These are phyloP conservation scores for Ceriops decandra DNA, from an alignment of 345 rosid species.

Conservation along the genomic window DNA sequence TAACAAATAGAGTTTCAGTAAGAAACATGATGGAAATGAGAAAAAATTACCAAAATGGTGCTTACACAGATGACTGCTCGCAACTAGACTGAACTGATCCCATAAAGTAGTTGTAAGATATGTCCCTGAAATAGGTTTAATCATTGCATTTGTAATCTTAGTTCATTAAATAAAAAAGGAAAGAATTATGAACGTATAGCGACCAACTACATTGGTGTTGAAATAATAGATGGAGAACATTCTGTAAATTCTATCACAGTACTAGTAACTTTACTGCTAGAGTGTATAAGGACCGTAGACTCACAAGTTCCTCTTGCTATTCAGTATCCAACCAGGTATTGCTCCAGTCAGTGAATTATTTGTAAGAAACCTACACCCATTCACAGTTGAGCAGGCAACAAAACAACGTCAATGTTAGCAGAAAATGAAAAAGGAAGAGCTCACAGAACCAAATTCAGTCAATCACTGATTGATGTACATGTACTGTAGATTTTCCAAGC, in stretches of 20 bases:
- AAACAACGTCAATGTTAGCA: neutral
- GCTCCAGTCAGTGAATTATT: constrained; percentile 71
- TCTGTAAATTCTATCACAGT: neutral
- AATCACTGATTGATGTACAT: constrained; percentile 39
- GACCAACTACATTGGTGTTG: neutral
- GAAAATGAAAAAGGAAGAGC: neutral
- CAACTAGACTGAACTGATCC: constrained; percentile 39
- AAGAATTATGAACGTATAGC: neutral
- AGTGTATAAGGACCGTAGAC: constrained; percentile 18
- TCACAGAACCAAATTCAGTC: neutral
- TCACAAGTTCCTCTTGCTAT: constrained; percentile 33
- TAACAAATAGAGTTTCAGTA: constrained; percentile 5
- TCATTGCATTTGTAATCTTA: constrained; percentile 3
- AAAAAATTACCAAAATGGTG: constrained; percentile 7
- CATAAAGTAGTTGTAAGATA: constrained; percentile 83
- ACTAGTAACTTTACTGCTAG: neutral
- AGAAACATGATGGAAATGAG: neutral
- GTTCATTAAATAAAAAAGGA: neutral
- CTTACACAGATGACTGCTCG: constrained; percentile 45
- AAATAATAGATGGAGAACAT: neutral
- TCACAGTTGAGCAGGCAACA: neutral
- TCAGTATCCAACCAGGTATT: constrained; percentile 49
- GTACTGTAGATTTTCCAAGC: constrained; percentile 3
- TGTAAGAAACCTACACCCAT: constrained; percentile 56
- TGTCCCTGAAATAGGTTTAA: constrained; percentile 49